Base-by-base conservation (phyloP, 768 basidiomycete genomes). In the Suillus subluteus region DNA sequence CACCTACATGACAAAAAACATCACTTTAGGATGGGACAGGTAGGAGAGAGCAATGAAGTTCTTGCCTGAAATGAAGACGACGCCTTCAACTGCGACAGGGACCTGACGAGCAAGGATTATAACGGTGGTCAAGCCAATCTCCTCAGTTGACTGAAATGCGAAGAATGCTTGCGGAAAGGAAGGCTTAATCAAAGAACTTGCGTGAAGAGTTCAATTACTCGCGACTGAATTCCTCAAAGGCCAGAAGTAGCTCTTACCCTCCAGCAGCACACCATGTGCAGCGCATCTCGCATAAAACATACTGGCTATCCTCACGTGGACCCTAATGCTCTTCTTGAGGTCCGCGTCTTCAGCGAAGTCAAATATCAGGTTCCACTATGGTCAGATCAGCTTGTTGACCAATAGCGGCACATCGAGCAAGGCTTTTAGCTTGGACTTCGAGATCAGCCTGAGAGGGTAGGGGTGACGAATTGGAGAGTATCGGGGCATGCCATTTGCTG, bases 381-480 rank as follows among this genome's bases (percentile, higher is more conserved):
- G 84, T 83, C 26, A 86, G 69, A 37, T 82, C 82, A 1, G 83
- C 84, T 72, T 84, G 79, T 68, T 85, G 83, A 70, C 82, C 86
- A 65, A 85, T 80, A 1, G 82, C 80, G 52, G 85, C 82, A 71
- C 81, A 86, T 59, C 81, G 79, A 3, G 82, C 82, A 21, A 86
- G 72, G 41, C 78, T 83, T 70, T 84, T 83, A 32, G 82, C 84
- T 65, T 84, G 83, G 18, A 74, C 77, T 65, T 85, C 82, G 15
- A 86, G 72, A 26, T 78, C 79, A 30, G 80, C 74, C 43, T 78
- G 79, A 1, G 81, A 78, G 2, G 84, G 83, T 32, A 82, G 77
- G 23, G 77, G 77, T 0, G 73, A 71, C 16, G 79, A 78, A 46
- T 81, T 81, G 65, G 83, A 85, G 26, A 82, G 80, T 65, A 86